A percentile compares a stretch with the other conserved stretches of the same genome.
Evolutionary conservation across 2,329 filamentous ascomycete species (phyloP).

Genomic region (Ceratocystis eucalypticola): DNA sequence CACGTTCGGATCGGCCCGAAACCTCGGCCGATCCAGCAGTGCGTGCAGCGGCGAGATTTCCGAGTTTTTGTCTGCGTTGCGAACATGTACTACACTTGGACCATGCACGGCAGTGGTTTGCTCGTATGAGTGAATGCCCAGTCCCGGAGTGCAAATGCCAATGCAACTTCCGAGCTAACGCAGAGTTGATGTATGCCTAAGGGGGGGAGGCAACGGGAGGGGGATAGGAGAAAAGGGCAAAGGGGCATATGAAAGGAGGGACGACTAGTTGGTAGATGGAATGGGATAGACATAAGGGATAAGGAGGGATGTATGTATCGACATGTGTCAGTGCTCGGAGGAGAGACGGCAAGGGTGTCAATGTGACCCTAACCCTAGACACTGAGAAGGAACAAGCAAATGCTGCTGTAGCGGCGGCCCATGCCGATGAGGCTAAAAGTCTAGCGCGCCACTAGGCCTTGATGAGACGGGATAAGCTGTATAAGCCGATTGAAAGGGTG

Average conservation of each 20-base stretch:
- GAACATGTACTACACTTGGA: conserved; percentile 56
- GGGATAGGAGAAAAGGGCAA: not conserved
- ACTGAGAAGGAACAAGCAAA: not conserved
- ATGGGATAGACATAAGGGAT: not conserved
- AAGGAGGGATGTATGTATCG: not conserved
- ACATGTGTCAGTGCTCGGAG: not conserved
- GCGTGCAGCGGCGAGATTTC: conserved; percentile 43
- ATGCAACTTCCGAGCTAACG: conserved; percentile 48
- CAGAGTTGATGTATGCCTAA: conserved; percentile 40
- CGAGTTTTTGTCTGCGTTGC: conserved; percentile 56
- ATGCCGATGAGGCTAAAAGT: not conserved
- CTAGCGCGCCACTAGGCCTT: not conserved
- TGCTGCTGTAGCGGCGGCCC: not conserved
- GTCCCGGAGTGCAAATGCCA: conserved; percentile 55
- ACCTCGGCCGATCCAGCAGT: conserved; percentile 34
- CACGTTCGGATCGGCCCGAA: conserved; percentile 45
- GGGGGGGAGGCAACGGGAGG: not conserved
- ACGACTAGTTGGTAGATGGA: not conserved
- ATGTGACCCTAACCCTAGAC: not conserved
- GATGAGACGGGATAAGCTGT: not conserved
- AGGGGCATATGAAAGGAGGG: not conserved
- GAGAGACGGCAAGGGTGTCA: not conserved
- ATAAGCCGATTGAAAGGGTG: not conserved
- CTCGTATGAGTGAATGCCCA: conserved; percentile 50
- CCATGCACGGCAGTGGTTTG: conserved; percentile 54